Evolutionary conservation across 306 rosid genomes (phyloP), one percentile per base, ranked within the genome.

Genomic region (Coriaria nepalensis): DNA sequence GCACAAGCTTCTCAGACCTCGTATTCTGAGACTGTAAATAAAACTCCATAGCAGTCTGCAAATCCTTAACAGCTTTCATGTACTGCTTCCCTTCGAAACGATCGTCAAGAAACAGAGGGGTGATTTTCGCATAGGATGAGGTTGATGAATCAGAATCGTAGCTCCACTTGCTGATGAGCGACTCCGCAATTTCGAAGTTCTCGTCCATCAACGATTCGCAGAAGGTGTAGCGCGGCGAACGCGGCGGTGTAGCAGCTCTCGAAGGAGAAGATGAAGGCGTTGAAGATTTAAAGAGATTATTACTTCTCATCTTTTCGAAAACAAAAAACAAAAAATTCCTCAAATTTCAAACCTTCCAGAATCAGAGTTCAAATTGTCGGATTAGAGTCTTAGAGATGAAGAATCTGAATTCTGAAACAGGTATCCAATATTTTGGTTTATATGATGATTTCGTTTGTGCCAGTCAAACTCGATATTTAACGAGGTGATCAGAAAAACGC

Each of bases 1-100:
- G 50, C 0, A 90, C 50, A 39, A 90, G 85, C 37, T 50, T 70
- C 2, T 49, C 64, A 8, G 81, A 72, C 44, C 36, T 34, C 35
- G 82, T 56, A 50, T 57, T 54, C 8, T 35, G 64, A 6, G 72
- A 52, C 36, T 37, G 53, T 34, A 84, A 59, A 37, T 73, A 73
- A 33, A 57, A 44, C 2, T 68, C 70, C 95, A 90, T 90, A 43
- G 98, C 56, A 13, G 78, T 64, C 35, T 90, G 97, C 43, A 90
- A 60, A 2, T 53, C 72, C 53, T 12, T 53, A 4, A 90, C 81
- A 5, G 81, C 66, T 50, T 58, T 46, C 12, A 90, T 74, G 50
- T 76, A 90, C 51, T 53, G 76, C 52, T 43, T 70, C 36, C 92
- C 95, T 49, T 90, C 94, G 0, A 51, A 60, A 10, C 80, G 83